phyloP scores from a whole-genome alignment of 495 filamentous ascomycete genomes.

The Diplogelasinospora grovesii region DNA sequence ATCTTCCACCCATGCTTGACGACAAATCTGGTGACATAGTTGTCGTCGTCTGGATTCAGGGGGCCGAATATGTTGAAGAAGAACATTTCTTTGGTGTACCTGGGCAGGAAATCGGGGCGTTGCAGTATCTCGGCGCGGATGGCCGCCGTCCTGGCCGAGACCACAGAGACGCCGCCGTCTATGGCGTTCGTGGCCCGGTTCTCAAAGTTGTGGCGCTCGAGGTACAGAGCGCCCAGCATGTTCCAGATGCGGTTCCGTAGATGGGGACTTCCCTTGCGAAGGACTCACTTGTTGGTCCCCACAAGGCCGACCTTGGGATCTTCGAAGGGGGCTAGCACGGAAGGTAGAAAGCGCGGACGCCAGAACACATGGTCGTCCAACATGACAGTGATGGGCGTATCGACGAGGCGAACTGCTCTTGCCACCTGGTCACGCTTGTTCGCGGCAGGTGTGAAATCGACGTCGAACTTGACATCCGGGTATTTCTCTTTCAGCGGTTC shows the following conservation, averaged over 20 bases:
- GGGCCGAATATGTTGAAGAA: constrained; percentile 39
- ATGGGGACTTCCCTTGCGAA: constrained; percentile 21
- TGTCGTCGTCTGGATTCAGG: constrained; percentile 62
- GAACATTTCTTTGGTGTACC: constrained; percentile 52
- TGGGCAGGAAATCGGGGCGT: constrained; percentile 37
- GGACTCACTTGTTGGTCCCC: constrained; percentile 46
- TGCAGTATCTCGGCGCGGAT: constrained; percentile 43
- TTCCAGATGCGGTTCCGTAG: constrained; percentile 39
- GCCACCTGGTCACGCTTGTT: constrained; percentile 47
- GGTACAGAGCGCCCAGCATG: constrained; percentile 46
- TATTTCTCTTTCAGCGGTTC: constrained; percentile 2
- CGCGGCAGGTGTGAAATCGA: constrained; percentile 19
- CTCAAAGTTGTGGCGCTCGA: constrained; percentile 54
- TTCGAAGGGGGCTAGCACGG: constrained; percentile 46
- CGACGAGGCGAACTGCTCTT: constrained; percentile 32
- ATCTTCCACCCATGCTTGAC: constrained; percentile 51
- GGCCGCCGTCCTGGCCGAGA: constrained; percentile 48
- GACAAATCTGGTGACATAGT: constrained; percentile 60
- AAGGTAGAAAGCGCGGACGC: constrained; percentile 35
- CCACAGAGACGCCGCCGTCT: constrained; percentile 50
- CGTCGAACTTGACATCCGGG: constrained; percentile 13
- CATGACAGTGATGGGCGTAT: constrained; percentile 42
- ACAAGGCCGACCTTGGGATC: constrained; percentile 44
- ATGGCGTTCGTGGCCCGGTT: constrained; percentile 45
- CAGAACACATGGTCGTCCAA: constrained; percentile 53